Conservation (phyloP, 1,139 yeast genomes). For the Cylindricascospora bacillispora region DNA sequence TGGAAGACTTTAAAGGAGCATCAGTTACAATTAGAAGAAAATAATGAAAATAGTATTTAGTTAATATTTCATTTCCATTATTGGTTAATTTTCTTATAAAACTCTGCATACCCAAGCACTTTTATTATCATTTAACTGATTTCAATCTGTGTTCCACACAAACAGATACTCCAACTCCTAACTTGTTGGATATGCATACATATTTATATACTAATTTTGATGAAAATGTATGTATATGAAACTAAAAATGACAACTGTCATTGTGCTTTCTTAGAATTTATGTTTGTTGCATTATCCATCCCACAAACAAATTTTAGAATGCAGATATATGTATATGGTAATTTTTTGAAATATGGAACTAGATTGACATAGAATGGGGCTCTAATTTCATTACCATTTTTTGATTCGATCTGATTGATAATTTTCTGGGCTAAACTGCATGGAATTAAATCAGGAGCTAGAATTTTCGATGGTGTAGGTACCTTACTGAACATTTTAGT, state of each 20-base stretch:
- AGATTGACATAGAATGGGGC: slow-evolving; percentile 66
- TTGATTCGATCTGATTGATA: slow-evolving; percentile 43
- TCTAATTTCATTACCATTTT: slow-evolving; percentile 56
- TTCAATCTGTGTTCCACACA: no score
- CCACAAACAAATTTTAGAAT: slow-evolving; percentile 17
- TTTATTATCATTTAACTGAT: no score
- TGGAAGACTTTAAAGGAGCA: slow-evolving; percentile 27
- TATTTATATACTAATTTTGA: no score
- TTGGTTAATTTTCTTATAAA: no score
- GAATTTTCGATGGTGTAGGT: slow-evolving; percentile 50
- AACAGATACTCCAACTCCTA: no score
- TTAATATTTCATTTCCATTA: no score
- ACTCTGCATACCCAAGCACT: no score
- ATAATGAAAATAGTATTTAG: no score
- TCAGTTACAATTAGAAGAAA: slow-evolving; percentile 3
- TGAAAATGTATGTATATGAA: no score
- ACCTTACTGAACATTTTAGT: slow-evolving; percentile 65
- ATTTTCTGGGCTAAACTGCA: slow-evolving; percentile 46
- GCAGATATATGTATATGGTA: slow-evolving; percentile 57
- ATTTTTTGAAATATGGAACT: slow-evolving; percentile 54
- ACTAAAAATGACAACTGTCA: no score
- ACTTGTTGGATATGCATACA: no score
- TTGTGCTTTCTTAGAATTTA: no score
- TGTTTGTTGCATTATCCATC: slow-evolving; percentile 19
- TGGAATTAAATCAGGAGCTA: slow-evolving; percentile 79